Conservation (phyloP, 2,329 filamentous ascomycete genomes). For the Fusarium concolor region DNA sequence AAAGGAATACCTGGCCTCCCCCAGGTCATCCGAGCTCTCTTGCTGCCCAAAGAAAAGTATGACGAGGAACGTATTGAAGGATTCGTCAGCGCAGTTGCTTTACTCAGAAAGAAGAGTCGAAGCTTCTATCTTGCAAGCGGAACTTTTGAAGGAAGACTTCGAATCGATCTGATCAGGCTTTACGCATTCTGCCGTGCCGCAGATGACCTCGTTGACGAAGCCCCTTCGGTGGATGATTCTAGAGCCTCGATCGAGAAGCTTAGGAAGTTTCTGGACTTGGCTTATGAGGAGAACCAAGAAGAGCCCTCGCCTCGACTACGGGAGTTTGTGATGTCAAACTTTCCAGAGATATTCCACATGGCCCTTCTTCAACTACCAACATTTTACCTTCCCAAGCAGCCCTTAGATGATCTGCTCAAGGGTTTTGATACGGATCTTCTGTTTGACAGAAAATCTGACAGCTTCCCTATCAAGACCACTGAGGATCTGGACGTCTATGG, state of each 20-base stretch:
- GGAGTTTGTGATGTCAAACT: constrained; percentile 59
- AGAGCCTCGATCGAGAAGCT: constrained; percentile 69
- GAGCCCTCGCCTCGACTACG: constrained; percentile 5
- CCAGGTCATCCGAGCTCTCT: constrained; percentile 64
- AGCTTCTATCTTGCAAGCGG: constrained; percentile 80
- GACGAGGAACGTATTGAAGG: constrained; percentile 68
- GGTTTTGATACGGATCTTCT: constrained; percentile 76
- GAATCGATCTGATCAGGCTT: constrained; percentile 74
- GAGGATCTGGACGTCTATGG: constrained; percentile 72
- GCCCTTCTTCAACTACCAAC: constrained; percentile 71
- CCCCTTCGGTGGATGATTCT: constrained; percentile 63
- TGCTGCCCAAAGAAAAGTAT: constrained; percentile 60
- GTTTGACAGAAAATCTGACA: constrained; percentile 55
- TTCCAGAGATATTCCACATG: constrained; percentile 63
- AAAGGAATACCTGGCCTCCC: constrained; percentile 60
- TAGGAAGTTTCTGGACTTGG: constrained; percentile 65
- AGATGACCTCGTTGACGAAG: constrained; percentile 78
- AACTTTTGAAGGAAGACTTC: constrained; percentile 73
- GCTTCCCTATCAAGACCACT: constrained; percentile 69
- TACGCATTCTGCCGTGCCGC: constrained; percentile 81
- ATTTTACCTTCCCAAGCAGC: constrained; percentile 65
- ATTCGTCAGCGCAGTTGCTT: constrained; percentile 67
- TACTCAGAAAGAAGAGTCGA: constrained; percentile 73
- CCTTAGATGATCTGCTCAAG: constrained; percentile 72
- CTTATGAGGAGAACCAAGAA: constrained; percentile 33